Evolutionary conservation across 345 rosid species (phyloP).

Genomic region (Gossypium bickii): DNA sequence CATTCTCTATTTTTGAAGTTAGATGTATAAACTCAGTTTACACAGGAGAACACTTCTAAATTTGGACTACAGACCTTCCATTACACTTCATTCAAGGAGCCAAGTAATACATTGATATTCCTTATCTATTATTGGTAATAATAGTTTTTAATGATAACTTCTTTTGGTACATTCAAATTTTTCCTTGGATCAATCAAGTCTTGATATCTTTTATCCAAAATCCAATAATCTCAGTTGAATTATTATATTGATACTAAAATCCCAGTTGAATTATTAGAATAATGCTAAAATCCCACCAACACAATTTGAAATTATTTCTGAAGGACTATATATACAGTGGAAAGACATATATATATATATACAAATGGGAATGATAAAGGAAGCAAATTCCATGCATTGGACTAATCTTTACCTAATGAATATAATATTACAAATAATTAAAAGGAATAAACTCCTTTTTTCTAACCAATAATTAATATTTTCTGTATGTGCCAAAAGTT

Average conservation of each 20-base stretch:
- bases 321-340: not conserved
- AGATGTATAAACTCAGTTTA: too few relatives aligned
- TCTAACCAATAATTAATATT: not conserved
- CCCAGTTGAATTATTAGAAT: not conserved
- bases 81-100: too few relatives aligned
- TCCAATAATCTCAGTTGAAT: too few relatives aligned
- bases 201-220: not conserved
- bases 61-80: too few relatives aligned
- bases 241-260: not conserved
- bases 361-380: not conserved
- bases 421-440: not conserved
- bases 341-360: not conserved
- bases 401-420: slow-evolving; percentile 1
- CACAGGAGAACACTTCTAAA: too few relatives aligned
- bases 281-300: not conserved
- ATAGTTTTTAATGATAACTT: too few relatives aligned
- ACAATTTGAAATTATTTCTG: not conserved
- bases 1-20: too few relatives aligned
- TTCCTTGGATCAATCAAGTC: not conserved
- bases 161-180: too few relatives aligned
- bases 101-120: too few relatives aligned
- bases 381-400: not conserved
- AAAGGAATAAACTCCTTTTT: not conserved
- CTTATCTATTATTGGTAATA: not conserved
- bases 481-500: not conserved